Percentiles rank a stretch among this genome's conserved stretches.
phyloP scores from a whole-genome alignment of 176 grass and related monocot genomes.

The Zoysia pacifica region DNA sequence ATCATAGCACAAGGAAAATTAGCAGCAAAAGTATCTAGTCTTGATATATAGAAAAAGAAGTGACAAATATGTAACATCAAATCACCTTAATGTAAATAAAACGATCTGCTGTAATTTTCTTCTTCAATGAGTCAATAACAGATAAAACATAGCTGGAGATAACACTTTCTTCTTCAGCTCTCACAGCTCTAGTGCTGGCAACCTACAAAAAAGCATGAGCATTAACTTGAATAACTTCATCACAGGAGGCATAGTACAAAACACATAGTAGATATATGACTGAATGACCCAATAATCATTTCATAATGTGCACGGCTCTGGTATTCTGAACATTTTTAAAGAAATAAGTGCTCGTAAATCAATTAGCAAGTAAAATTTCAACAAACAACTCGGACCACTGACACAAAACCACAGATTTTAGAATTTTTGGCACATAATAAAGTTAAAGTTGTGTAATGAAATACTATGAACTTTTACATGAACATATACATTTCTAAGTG shows the following conservation, averaged over 20 bases:
- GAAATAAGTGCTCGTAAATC: neutral
- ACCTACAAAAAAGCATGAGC: constrained; percentile 23
- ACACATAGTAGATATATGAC: neutral
- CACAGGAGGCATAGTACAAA: constrained; percentile 13
- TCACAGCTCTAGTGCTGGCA: constrained; percentile 28
- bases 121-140: constrained; percentile 78
- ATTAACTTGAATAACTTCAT: neutral
- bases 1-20: constrained; percentile 11
- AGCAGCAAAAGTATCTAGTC: neutral
- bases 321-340: neutral
- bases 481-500: no score
- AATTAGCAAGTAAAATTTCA: neutral
- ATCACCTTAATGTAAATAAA: constrained; percentile 75
- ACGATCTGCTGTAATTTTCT: constrained; percentile 56
- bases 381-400: no score
- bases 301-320: neutral
- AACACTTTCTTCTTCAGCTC: constrained; percentile 48
- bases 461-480: no score
- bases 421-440: no score
- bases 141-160: constrained; percentile 38
- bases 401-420: no score
- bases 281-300: constrained; percentile 3
- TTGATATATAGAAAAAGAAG: neutral
- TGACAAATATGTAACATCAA: constrained; percentile 22
- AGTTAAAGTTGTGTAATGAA: no score